phyloP scores from a whole-genome alignment of 345 rosid genomes.

The Combretum micranthum region DNA sequence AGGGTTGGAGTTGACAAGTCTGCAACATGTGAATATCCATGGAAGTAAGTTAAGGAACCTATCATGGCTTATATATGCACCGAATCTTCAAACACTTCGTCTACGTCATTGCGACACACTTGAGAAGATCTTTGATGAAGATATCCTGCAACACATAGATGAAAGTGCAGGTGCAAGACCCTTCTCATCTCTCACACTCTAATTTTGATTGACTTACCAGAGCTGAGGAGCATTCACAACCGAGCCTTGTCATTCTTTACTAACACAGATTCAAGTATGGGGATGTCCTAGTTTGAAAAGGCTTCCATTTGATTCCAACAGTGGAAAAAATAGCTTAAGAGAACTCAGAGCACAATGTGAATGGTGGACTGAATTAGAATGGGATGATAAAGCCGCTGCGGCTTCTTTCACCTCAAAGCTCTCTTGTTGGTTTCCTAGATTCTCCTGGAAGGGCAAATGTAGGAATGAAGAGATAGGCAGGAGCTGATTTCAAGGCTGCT shows the following conservation, averaged over 20 bases:
- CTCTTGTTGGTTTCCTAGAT: too few species aligned
- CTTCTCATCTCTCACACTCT: not conserved
- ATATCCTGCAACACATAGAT: not conserved
- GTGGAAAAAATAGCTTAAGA: conserved; percentile 4
- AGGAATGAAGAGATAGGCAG: too few species aligned
- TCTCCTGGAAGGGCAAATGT: too few species aligned
- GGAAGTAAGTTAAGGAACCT: too few species aligned
- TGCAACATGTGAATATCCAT: too few species aligned
- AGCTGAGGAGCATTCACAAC: conserved; percentile 8
- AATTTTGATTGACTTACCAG: not conserved
- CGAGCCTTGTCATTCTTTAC: conserved; percentile 9
- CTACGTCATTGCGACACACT: not conserved
- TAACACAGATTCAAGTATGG: not conserved
- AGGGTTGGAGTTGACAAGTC: too few species aligned
- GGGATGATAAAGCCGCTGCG: conserved; percentile 17
- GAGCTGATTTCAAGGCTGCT: too few species aligned
- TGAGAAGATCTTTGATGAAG: conserved; percentile 1
- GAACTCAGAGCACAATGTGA: conserved; percentile 2
- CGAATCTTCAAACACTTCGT: not conserved
- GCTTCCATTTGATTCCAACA: conserved; percentile 12
- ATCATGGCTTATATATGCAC: too few species aligned
- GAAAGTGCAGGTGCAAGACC: not conserved
- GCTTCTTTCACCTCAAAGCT: conserved; percentile 3
- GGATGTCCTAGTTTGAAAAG: conserved; percentile 5
- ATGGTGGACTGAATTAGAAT: conserved; percentile 19